Percentiles rank a stretch among this genome's conserved stretches.
Conservation (phyloP, 2,329 filamentous ascomycete genomes). For the Pseudocercospora fuligena region DNA sequence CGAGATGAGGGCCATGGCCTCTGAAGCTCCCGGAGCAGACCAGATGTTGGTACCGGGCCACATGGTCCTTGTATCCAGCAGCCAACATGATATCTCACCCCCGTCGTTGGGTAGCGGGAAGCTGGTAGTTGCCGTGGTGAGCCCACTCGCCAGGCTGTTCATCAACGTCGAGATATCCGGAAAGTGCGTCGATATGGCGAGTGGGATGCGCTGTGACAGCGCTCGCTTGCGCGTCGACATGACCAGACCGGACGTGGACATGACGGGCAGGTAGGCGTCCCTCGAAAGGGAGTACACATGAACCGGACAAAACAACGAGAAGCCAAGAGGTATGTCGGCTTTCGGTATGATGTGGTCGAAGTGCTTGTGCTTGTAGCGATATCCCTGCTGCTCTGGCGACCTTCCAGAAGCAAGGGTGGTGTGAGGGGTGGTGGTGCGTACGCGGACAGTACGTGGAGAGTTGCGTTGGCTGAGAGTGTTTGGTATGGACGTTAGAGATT, state of each 20-base stretch:
- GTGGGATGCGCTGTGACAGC: slow-evolving; percentile 26
- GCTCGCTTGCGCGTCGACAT: slow-evolving; percentile 29
- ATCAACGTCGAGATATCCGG: slow-evolving; percentile 30
- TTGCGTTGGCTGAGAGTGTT: neutral
- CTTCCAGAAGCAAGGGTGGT: slow-evolving; percentile 4
- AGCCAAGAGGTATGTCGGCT: slow-evolving; percentile 2
- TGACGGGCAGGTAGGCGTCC: slow-evolving; percentile 13
- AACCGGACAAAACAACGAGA: slow-evolving; percentile 16
- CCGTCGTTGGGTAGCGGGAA: slow-evolving; percentile 18
- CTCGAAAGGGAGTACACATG: slow-evolving; percentile 18
- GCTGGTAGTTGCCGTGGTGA: slow-evolving; percentile 22
- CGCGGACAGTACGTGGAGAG: neutral
- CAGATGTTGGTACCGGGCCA: slow-evolving; percentile 53
- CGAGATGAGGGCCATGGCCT: slow-evolving; percentile 49
- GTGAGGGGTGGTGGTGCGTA: neutral
- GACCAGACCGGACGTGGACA: slow-evolving; percentile 21
- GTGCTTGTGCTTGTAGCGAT: neutral
- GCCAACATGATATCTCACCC: slow-evolving; percentile 51
- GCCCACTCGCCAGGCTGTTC: slow-evolving; percentile 27
- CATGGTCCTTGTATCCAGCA: slow-evolving; percentile 54
- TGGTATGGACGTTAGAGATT: neutral
- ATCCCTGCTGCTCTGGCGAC: neutral
- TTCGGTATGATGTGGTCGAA: neutral
- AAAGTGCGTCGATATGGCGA: slow-evolving; percentile 27
- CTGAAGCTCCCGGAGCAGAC: slow-evolving; percentile 47